A percentile compares a stretch with the other conserved stretches of the same genome.
phyloP scores from a whole-genome alignment of 192 early-diverging fungal species.

The Fimicolochytrium jonesii region DNA sequence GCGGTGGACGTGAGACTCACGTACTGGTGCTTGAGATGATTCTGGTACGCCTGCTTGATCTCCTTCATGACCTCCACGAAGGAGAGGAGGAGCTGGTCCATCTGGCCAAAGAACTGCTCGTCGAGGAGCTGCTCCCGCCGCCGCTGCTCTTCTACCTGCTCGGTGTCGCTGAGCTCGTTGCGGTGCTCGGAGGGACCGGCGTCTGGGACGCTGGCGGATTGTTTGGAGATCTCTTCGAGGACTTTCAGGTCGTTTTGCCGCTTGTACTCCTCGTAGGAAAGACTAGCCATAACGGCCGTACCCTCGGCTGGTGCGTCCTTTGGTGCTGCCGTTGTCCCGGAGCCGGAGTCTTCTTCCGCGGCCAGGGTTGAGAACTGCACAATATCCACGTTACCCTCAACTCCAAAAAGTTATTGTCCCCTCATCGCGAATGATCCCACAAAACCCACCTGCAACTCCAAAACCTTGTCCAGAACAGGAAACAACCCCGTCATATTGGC shows the following conservation, averaged over 20 bases:
- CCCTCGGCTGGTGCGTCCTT: too few relatives aligned
- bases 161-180: background rate
- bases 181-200: background rate
- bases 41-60: conserved; percentile 30
- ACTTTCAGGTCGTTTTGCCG: conserved; percentile 40
- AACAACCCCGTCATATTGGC: conserved; percentile 41
- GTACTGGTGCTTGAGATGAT: conserved; percentile 40
- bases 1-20: conserved; percentile 35
- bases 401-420: too few relatives aligned
- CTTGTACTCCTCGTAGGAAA: conserved; percentile 43
- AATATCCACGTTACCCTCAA: background rate
- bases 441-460: conserved; percentile 33
- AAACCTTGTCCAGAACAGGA: conserved; percentile 31
- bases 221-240: conserved; percentile 42
- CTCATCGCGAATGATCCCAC: too few relatives aligned
- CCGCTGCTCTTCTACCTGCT: background rate
- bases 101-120: conserved; percentile 26
- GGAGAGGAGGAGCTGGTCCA: conserved; percentile 34
- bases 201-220: background rate
- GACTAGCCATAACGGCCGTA: background rate
- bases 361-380: background rate
- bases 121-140: conserved; percentile 8
- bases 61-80: conserved; percentile 43
- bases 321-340: too few relatives aligned
- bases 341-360: too few relatives aligned